Base-by-base conservation (phyloP, 345 rosid genomes). In the Arabidopsis suecica region DNA sequence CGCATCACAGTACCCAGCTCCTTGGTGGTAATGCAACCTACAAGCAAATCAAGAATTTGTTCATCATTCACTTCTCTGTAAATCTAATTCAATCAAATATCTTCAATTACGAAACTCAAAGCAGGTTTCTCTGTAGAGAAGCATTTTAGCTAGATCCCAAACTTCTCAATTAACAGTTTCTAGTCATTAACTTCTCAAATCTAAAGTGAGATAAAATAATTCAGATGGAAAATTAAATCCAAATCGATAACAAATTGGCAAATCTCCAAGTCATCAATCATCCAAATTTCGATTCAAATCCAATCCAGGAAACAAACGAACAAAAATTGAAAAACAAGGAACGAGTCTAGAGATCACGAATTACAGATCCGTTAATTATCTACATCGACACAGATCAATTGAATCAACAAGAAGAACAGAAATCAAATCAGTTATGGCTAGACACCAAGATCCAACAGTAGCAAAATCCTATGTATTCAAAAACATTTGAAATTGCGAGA, bases 1-100 rank as follows among this genome's bases (percentile, higher is more conserved):
- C 96, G 83, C 96, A 89, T 89, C 80, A 89, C 96, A 10, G 96
- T 89, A 9, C 96, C 96, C 5, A 89, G 91, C 79, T 89, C 96
- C 88, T 89, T 89, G 9, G 96, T 89, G 60, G 96, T 89, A 61
- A 89, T 89, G 82, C 96, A 88, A 78, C 96, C 96, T 89, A 79
- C 34, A 80, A 44, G 4, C 23, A 44, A 50, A 40, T 30, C 37
- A 49, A 51, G 1, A 23, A 54, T 62, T 62, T 42, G 11, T 28
- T 61, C 33, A 62, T 61, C 30, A 60, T 18, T 49, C 32, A 28
- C 2, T 28, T 28, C 4, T 28, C 32, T 28, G 4, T 28, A 28
- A 28, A 28, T 28, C 32, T 28, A 28, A 28, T 28, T 28, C 32
- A 53, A 16, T 54, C 30, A 10, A 38, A 33, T 33, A 5, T 5